A percentile compares a stretch with the other conserved stretches of the same genome.
phyloP scores from a whole-genome alignment of 1,284 basidiomycete genomes.

The Trichosporon sp. region DNA sequence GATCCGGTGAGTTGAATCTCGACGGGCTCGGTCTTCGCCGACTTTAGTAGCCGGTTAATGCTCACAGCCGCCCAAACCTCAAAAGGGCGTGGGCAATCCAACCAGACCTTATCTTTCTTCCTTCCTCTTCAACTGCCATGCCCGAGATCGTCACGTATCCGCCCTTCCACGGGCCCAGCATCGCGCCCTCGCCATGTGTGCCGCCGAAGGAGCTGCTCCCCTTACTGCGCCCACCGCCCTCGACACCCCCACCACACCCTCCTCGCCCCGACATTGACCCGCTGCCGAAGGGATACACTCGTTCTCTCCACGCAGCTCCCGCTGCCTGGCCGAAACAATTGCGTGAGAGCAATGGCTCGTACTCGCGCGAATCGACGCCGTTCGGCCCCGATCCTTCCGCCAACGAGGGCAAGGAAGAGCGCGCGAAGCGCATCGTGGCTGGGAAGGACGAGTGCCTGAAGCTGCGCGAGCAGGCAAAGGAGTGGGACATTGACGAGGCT shows the following conservation, averaged over 20 bases:
- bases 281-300: conserved; percentile 45
- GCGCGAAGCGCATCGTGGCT: conserved; percentile 22
- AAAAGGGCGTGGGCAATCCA: not conserved
- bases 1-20: not conserved
- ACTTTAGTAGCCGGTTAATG: not conserved
- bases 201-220: conserved; percentile 9
- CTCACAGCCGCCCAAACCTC: not conserved
- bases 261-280: conserved; percentile 19
- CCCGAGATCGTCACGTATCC: conserved; percentile 8
- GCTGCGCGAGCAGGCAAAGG: not conserved
- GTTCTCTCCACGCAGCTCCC: conserved; percentile 66
- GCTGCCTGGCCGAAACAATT: conserved; percentile 59
- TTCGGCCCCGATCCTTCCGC: conserved; percentile 12
- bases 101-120: not conserved
- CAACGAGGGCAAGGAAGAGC: conserved; percentile 30
- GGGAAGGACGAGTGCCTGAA: conserved; percentile 10
- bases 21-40: not conserved
- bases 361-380: conserved; percentile 20
- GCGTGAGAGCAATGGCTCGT: conserved; percentile 28
- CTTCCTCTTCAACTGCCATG: not conserved
- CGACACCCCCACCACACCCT: conserved; percentile 4
- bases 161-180: conserved; percentile 6
- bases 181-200: conserved; percentile 11
- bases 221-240: conserved; percentile 1
- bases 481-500: conserved; percentile 8